Percentiles rank a stretch among this genome's conserved stretches.
phyloP scores from a whole-genome alignment of 768 basidiomycete genomes.

The Udeniomyces megalosporus region DNA sequence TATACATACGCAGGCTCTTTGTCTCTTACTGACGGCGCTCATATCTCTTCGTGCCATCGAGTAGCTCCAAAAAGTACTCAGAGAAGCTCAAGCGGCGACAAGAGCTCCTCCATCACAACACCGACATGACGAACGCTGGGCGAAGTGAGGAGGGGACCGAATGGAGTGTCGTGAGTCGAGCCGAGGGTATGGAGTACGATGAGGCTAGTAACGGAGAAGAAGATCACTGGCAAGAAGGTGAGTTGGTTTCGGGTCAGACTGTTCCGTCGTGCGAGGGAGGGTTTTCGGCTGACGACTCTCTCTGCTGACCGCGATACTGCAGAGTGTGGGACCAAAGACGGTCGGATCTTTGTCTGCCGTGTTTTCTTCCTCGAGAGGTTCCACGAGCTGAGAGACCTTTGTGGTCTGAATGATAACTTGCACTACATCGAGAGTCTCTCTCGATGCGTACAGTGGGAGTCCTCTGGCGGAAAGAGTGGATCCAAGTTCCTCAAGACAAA shows the following conservation, averaged over 20 bases:
- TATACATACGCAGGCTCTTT: no score
- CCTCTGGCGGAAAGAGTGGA: conserved; percentile 87
- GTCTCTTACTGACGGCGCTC: conserved; percentile 1
- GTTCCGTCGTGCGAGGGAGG: no score
- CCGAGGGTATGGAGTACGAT: conserved; percentile 9
- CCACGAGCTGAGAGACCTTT: conserved; percentile 76
- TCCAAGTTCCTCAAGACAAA: conserved; percentile 91
- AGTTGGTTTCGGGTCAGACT: no score
- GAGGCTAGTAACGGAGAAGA: not conserved
- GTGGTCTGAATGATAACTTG: conserved; percentile 63
- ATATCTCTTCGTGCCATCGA: not conserved
- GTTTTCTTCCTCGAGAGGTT: conserved; percentile 95
- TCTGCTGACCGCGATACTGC: no score
- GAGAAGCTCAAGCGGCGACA: conserved; percentile 23
- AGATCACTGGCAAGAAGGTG: conserved; percentile 29
- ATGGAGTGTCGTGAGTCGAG: conserved; percentile 7
- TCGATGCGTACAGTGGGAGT: conserved; percentile 89
- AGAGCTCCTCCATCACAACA: not conserved
- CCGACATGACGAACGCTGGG: not conserved
- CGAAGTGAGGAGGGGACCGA: not conserved
- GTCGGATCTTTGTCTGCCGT: conserved; percentile 51
- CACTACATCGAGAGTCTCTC: conserved; percentile 88
- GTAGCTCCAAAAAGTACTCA: conserved; percentile 31
- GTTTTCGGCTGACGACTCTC: no score
- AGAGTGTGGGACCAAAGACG: no score